phyloP scores from a whole-genome alignment of 768 basidiomycete species.

The Russula virescens region DNA sequence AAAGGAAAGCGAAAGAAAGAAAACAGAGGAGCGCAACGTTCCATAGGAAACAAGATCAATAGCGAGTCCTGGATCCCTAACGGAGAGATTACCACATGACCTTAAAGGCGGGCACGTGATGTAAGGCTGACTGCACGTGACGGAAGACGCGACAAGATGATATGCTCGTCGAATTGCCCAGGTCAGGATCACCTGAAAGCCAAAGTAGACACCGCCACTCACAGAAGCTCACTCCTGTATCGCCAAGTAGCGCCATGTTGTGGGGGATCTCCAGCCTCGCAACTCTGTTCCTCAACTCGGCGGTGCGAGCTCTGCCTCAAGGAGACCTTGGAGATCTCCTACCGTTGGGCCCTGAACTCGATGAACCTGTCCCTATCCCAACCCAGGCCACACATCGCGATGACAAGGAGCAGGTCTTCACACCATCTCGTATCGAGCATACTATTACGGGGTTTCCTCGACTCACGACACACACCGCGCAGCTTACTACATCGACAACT shows the following conservation, averaged over 20 bases:
- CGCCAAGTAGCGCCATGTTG: background rate
- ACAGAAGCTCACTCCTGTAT: background rate
- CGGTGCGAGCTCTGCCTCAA: conserved; percentile 12
- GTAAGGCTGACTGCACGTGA: background rate
- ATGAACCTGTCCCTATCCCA: background rate
- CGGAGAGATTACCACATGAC: too few species aligned
- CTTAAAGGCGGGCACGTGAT: background rate
- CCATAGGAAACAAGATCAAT: too few species aligned
- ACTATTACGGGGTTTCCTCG: background rate
- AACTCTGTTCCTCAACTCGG: background rate
- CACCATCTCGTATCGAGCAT: background rate
- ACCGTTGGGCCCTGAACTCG: background rate
- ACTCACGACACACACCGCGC: conserved; percentile 1
- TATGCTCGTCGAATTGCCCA: too few species aligned
- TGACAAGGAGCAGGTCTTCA: conserved; percentile 24
- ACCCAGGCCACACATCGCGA: background rate
- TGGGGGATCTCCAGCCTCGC: background rate
- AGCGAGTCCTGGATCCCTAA: too few species aligned
- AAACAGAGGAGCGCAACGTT: too few species aligned
- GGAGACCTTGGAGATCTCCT: conserved; percentile 14
- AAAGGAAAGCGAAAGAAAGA: too few species aligned
- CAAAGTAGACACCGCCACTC: background rate
- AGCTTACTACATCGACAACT: background rate
- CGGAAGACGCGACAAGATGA: background rate
- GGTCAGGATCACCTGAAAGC: background rate